Evolutionary conservation across 805 yeast species (phyloP).

Genomic region (Isabelozyma pseudorhagii): DNA sequence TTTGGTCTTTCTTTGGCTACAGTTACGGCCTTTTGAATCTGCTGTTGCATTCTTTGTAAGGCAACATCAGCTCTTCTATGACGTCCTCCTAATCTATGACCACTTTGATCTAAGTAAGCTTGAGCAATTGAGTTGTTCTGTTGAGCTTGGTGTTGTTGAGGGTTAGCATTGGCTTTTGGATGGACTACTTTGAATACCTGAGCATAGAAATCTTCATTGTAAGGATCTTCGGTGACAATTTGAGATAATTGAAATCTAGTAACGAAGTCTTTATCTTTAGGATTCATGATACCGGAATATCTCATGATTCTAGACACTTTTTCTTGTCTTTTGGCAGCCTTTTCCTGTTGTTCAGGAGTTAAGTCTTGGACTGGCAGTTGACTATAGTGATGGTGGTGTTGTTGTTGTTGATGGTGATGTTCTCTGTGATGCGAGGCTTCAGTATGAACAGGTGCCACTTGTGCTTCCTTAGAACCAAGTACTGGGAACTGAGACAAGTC

Average conservation of each 20-base stretch:
- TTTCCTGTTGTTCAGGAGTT: constrained; percentile 71
- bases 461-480: constrained; percentile 45
- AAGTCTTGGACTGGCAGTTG: constrained; percentile 33
- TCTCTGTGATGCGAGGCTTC: constrained; percentile 19
- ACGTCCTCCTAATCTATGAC: constrained; percentile 86
- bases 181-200: constrained; percentile 76
- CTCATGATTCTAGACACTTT: constrained; percentile 72
- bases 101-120: constrained; percentile 87
- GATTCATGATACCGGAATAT: constrained; percentile 93
- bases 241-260: constrained; percentile 93
- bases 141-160: constrained; percentile 42
- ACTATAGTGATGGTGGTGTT: constrained; percentile 26
- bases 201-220: constrained; percentile 92
- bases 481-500: constrained; percentile 53
- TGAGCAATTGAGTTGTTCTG: constrained; percentile 83
- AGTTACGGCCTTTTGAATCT: constrained; percentile 92
- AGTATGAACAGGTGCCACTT: constrained; percentile 4
- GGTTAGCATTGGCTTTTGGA: constrained; percentile 49
- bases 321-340: constrained; percentile 63
- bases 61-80: constrained; percentile 84
- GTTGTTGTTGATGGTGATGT: constrained; percentile 20
- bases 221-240: constrained; percentile 95
- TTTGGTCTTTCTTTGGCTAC: constrained; percentile 88
- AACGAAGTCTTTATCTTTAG: constrained; percentile 93
- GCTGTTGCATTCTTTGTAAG: constrained; percentile 95